Evolutionary conservation across 306 rosid species (phyloP).

Genomic region (Quercus bicolor): DNA sequence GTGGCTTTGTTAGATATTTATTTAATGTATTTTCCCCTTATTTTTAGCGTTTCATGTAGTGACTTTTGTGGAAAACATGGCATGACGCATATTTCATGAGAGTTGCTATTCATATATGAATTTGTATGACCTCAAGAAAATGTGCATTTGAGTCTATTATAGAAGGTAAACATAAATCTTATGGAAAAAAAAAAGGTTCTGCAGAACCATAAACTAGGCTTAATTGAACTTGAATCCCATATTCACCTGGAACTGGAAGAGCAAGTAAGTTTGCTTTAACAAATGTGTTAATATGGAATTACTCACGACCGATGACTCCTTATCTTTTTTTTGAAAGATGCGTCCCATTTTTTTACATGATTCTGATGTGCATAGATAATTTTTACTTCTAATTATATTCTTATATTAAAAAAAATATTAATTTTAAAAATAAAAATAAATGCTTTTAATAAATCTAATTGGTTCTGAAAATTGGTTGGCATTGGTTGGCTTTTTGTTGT

Average conservation of each 20-base stretch:
- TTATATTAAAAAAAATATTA: not conserved
- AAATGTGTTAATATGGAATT: not conserved
- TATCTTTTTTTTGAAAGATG: not conserved
- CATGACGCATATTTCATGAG: not conserved
- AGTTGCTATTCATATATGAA: not conserved
- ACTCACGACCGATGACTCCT: not conserved
- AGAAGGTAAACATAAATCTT: not conserved
- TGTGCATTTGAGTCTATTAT: not conserved
- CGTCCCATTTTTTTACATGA: not conserved
- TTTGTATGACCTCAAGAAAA: not conserved
- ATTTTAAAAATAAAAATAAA: no score
- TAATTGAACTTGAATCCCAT: not conserved
- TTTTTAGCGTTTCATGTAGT: not conserved
- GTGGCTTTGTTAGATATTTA: not conserved
- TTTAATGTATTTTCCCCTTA: not conserved
- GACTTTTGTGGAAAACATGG: not conserved
- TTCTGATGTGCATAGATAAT: not conserved
- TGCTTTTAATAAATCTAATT: not conserved
- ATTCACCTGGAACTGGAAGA: not conserved
- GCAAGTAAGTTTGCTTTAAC: not conserved
- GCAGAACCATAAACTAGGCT: not conserved
- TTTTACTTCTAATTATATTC: not conserved
- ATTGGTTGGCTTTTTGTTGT: not conserved
- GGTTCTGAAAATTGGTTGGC: not conserved
- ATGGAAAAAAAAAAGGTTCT: not conserved